A percentile compares a stretch with the other conserved stretches of the same genome.
These are phyloP conservation scores for Mycogone perniciosa DNA, from an alignment of 2,329 filamentous ascomycete species.

Conservation along the genomic window DNA sequence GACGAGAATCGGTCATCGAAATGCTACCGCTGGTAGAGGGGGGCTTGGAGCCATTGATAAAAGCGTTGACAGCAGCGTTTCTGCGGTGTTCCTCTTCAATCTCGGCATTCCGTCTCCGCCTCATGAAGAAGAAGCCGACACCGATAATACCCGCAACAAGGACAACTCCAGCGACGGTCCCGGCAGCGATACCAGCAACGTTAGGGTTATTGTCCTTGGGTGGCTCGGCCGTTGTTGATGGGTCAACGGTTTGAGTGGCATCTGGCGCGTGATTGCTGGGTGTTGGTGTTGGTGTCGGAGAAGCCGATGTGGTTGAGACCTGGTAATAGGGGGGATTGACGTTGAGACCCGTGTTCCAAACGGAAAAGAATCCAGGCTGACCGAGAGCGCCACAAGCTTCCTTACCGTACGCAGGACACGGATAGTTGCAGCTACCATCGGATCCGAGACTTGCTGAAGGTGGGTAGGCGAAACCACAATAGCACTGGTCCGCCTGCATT, in stretches of 20 bases:
- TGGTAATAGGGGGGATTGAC: slow-evolving; percentile 28
- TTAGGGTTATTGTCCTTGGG: slow-evolving; percentile 45
- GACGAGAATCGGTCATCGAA: slow-evolving; percentile 73
- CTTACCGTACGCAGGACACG: slow-evolving; percentile 56
- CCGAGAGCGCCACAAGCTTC: slow-evolving; percentile 52
- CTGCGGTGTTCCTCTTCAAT: slow-evolving; percentile 80
- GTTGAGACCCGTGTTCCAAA: slow-evolving; percentile 46
- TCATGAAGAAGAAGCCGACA: slow-evolving; percentile 66
- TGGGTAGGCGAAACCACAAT: slow-evolving; percentile 66
- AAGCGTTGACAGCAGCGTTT: slow-evolving; percentile 71
- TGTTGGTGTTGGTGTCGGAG: slow-evolving; percentile 18
- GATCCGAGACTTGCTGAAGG: slow-evolving; percentile 46
- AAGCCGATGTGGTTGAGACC: slow-evolving; percentile 13
- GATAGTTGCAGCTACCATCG: slow-evolving; percentile 55
- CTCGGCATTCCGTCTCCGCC: slow-evolving; percentile 67
- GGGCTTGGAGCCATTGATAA: slow-evolving; percentile 60
- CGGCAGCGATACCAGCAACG: slow-evolving; percentile 78
- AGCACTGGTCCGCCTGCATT: slow-evolving; percentile 59
- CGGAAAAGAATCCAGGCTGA: slow-evolving; percentile 29
- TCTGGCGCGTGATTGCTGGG: slow-evolving; percentile 13
- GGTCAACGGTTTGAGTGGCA: slow-evolving; percentile 18
- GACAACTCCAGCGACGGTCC: slow-evolving; percentile 78
- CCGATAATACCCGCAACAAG: slow-evolving; percentile 59
- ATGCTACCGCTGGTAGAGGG: slow-evolving; percentile 56
- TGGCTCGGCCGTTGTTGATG: slow-evolving; percentile 16